Evolutionary conservation across 495 filamentous ascomycete species (phyloP).

Genomic region (Mytilinidion resinicola): DNA sequence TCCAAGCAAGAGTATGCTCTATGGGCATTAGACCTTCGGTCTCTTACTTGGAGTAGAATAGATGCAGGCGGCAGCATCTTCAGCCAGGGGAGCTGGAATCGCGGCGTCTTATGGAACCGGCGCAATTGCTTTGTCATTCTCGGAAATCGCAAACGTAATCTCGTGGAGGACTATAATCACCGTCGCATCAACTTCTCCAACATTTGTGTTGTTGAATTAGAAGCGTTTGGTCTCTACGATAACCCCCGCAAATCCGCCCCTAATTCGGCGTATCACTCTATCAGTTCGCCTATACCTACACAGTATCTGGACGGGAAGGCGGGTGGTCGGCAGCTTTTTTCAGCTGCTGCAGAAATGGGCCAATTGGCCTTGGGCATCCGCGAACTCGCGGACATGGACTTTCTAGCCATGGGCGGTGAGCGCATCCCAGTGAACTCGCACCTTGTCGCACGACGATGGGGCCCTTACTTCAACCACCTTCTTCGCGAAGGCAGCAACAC

Average conservation of each 20-base stretch:
- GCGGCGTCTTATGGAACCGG: constrained; percentile 85
- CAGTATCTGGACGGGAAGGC: constrained; percentile 40
- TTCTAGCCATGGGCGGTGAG: constrained; percentile 82
- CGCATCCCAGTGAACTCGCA: constrained; percentile 89
- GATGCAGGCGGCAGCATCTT: constrained; percentile 93
- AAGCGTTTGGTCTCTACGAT: constrained; percentile 94
- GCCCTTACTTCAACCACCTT: constrained; percentile 87
- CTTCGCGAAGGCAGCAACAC: constrained; percentile 66
- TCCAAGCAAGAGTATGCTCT: constrained; percentile 98
- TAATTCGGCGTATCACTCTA: constrained; percentile 72
- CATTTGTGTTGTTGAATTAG: constrained; percentile 90
- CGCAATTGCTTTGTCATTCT: constrained; percentile 92
- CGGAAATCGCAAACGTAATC: constrained; percentile 80
- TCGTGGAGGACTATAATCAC: constrained; percentile 98
- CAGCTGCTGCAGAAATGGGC: constrained; percentile 78
- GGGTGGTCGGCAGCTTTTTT: constrained; percentile 61
- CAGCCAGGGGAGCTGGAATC: constrained; percentile 93
- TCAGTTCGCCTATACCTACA: constrained; percentile 54
- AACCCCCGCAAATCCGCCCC: constrained; percentile 75
- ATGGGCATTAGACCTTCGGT: constrained; percentile 87
- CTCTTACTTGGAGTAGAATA: constrained; percentile 86
- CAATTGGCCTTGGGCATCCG: constrained; percentile 66
- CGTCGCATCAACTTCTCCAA: constrained; percentile 96
- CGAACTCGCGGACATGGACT: constrained; percentile 95
- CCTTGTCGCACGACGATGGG: constrained; percentile 81